Conservation (phyloP, 2,329 filamentous ascomycete species). For the Leptosphaerulina australis region DNA sequence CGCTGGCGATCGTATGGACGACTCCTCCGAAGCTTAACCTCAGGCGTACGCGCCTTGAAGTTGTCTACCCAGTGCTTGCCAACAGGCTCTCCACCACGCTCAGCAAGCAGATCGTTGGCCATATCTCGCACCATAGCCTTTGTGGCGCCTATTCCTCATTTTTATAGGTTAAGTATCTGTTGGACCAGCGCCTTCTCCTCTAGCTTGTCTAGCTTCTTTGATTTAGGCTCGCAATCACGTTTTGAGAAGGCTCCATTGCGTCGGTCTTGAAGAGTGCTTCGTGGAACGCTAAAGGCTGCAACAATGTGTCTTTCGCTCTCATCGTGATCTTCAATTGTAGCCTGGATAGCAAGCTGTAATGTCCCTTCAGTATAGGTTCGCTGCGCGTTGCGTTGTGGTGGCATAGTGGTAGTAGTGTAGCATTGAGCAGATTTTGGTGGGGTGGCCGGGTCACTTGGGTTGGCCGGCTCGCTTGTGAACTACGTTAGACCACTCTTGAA, state of each 20-base stretch:
- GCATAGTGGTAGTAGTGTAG: too few relatives aligned
- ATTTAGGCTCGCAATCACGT: constrained; percentile 4
- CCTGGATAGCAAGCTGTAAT: too few relatives aligned
- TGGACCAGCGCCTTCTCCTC: constrained; percentile 5
- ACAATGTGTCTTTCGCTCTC: too few relatives aligned
- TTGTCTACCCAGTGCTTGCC: constrained; percentile 1
- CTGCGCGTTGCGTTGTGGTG: too few relatives aligned
- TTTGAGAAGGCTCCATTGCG: background rate
- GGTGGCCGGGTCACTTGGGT: too few relatives aligned
- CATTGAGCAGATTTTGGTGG: too few relatives aligned
- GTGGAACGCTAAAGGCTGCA: background rate
- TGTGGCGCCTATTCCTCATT: constrained; percentile 6
- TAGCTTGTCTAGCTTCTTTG: too few relatives aligned
- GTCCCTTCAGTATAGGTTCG: too few relatives aligned
- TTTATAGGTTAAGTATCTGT: constrained; percentile 12
- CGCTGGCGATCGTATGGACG: too few relatives aligned
- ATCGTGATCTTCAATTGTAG: too few relatives aligned
- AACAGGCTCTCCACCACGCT: background rate
- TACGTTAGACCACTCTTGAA: too few relatives aligned
- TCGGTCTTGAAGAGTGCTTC: background rate
- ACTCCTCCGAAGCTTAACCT: constrained; percentile 3
- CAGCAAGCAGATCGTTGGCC: constrained; percentile 12
- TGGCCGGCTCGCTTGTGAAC: too few relatives aligned
- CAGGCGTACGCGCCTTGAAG: constrained; percentile 15
- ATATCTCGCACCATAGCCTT: constrained; percentile 5